These are phyloP conservation scores for Pistacia integerrima DNA, from an alignment of 345 rosid genomes.

Conservation along the genomic window DNA sequence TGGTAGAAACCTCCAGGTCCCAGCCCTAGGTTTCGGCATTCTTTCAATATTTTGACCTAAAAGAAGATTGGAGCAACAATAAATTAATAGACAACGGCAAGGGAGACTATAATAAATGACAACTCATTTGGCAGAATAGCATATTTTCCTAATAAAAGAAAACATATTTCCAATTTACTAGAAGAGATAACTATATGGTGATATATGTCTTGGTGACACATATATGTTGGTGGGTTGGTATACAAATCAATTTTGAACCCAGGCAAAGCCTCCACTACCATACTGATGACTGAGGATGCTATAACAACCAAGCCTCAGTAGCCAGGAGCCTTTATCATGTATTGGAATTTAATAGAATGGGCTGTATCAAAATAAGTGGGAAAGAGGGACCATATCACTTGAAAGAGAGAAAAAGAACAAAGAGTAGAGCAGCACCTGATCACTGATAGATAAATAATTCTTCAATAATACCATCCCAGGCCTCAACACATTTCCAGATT, in stretches of 20 bases:
- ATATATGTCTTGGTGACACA: background rate
- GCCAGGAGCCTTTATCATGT: background rate
- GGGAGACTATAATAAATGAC: background rate
- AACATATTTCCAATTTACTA: background rate
- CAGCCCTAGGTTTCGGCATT: constrained; percentile 65
- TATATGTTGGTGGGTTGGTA: background rate
- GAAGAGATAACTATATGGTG: background rate
- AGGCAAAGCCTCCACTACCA: background rate
- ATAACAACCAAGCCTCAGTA: background rate
- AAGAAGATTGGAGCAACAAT: background rate
- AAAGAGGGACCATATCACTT: background rate
- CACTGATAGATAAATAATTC: constrained; percentile 48
- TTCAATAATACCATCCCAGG: constrained; percentile 82
- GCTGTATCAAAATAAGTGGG: background rate
- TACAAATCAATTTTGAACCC: background rate
- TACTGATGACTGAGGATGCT: background rate
- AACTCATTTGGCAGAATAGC: background rate
- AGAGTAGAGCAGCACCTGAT: constrained; percentile 44
- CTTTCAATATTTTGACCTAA: constrained; percentile 60
- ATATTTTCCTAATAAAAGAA: background rate
- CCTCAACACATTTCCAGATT: constrained; percentile 33
- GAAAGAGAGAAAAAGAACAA: constrained; percentile 2
- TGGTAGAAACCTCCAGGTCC: constrained; percentile 88
- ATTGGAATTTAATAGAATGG: background rate
- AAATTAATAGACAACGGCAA: background rate